Evolutionary conservation across 305 asterid species (phyloP).

Genomic region (Fraxinus latifolia): DNA sequence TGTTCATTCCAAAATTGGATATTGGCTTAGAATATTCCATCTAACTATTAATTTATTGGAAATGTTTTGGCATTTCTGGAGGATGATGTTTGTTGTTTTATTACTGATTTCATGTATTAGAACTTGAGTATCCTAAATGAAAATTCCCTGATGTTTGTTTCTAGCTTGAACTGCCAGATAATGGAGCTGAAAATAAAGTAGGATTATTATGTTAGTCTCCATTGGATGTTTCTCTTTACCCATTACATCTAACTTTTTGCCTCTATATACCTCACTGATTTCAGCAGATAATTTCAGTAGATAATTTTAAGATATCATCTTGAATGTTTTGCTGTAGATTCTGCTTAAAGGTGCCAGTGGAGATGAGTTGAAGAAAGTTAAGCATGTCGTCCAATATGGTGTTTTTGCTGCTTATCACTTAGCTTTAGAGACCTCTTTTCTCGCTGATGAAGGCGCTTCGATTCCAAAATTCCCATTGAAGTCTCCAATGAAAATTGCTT

Average conservation of each 20-base stretch:
- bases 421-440: slow-evolving; percentile 82
- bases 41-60: not conserved
- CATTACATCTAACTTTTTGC: not conserved
- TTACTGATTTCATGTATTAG: not conserved
- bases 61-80: not conserved
- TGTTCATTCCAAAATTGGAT: not conserved
- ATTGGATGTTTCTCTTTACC: not conserved
- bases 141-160: not conserved
- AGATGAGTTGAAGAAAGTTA: slow-evolving; percentile 75
- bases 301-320: not conserved
- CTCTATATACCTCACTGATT: not conserved
- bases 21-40: not conserved
- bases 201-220: not conserved
- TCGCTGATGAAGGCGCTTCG: slow-evolving; percentile 88
- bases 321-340: slow-evolving; percentile 44
- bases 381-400: slow-evolving; percentile 64
- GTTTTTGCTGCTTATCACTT: slow-evolving; percentile 88
- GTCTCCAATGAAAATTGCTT: slow-evolving; percentile 65
- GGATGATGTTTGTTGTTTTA: not conserved
- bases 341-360: slow-evolving; percentile 82
- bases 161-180: not conserved
- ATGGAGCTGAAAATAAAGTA: slow-evolving; percentile 14
- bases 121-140: not conserved
- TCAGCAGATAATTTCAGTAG: not conserved
- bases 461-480: slow-evolving; percentile 62